A percentile compares a stretch with the other conserved stretches of the same genome.
These are phyloP conservation scores for Umbelopsis isabellina DNA, from an alignment of 192 early-diverging fungal species.

Conservation along the genomic window DNA sequence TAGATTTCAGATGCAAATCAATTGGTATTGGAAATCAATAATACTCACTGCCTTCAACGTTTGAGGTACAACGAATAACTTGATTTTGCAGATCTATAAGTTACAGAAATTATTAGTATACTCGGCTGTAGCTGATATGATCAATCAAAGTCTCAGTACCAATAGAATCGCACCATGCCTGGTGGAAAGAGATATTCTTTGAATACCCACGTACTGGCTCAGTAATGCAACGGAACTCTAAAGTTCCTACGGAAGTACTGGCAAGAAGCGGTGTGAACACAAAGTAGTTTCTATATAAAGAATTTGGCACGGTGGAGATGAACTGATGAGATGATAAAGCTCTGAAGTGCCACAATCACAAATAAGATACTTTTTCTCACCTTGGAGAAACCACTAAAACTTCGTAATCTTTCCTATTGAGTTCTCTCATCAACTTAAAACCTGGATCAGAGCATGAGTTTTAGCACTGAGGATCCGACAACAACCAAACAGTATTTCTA, in stretches of 20 bases:
- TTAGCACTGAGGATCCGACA: neutral
- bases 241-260: constrained; percentile 79
- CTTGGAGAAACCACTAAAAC: constrained; percentile 80
- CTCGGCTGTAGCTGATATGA: neutral
- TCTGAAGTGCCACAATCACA: neutral
- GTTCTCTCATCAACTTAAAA: constrained; percentile 70
- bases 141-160: constrained; percentile 19
- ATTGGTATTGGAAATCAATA: neutral
- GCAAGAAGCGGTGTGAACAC: constrained; percentile 88
- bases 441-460: constrained; percentile 50
- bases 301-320: constrained; percentile 5
- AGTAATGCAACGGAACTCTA: constrained; percentile 85
- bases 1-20: neutral
- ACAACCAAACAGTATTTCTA: neutral
- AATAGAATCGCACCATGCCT: constrained; percentile 62
- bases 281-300: constrained; percentile 70
- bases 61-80: constrained; percentile 45
- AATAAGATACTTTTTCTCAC: constrained; percentile 26
- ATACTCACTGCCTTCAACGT: constrained; percentile 36
- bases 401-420: constrained; percentile 71
- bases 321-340: neutral
- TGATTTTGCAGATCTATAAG: constrained; percentile 45
- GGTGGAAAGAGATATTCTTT: constrained; percentile 64
- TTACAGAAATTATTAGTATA: constrained; percentile 1
- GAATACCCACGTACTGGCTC: constrained; percentile 74